Conservation (phyloP, 2,329 filamentous ascomycete genomes). For the Xenoacremonium recifei region DNA sequence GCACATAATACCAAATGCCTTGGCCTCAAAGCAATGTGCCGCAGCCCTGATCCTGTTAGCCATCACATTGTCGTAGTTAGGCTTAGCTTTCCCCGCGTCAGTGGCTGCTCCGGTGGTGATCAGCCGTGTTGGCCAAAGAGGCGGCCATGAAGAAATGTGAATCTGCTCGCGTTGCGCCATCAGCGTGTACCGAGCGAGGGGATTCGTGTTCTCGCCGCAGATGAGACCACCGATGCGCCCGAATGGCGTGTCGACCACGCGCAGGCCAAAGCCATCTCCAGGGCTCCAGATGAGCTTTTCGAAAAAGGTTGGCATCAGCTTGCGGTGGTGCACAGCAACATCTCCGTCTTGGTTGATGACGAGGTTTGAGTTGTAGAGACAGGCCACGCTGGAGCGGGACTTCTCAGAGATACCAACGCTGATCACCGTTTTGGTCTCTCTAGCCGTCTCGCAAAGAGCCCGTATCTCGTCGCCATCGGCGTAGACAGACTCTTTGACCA, state of each 20-base stretch:
- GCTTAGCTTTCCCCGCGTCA: too few relatives aligned
- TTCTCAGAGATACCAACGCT: slow-evolving; percentile 52
- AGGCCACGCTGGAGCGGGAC: slow-evolving; percentile 39
- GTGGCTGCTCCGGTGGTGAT: too few relatives aligned
- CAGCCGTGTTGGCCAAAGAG: slow-evolving; percentile 55
- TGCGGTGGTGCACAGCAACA: slow-evolving; percentile 50
- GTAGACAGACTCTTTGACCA: slow-evolving; percentile 43
- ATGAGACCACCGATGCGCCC: slow-evolving; percentile 51
- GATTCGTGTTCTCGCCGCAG: slow-evolving; percentile 59
- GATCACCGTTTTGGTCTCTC: slow-evolving; percentile 36
- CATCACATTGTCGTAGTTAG: slow-evolving; percentile 52
- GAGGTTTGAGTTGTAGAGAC: slow-evolving; percentile 51
- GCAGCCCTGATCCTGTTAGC: slow-evolving; percentile 52
- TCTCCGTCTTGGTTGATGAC: slow-evolving; percentile 43
- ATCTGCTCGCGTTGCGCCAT: slow-evolving; percentile 56
- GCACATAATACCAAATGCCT: slow-evolving; percentile 53
- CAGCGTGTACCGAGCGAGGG: slow-evolving; percentile 48
- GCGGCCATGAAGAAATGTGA: slow-evolving; percentile 55
- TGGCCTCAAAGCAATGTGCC: slow-evolving; percentile 58
- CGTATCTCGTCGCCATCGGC: slow-evolving; percentile 45
- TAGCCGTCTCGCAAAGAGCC: slow-evolving; percentile 38
- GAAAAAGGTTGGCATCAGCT: slow-evolving; percentile 55
- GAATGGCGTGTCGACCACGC: slow-evolving; percentile 41
- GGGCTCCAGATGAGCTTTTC: slow-evolving; percentile 55
- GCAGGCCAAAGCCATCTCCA: slow-evolving; percentile 50